These are phyloP conservation scores for Bullera alba DNA, from an alignment of 768 basidiomycete species.

Conservation along the genomic window DNA sequence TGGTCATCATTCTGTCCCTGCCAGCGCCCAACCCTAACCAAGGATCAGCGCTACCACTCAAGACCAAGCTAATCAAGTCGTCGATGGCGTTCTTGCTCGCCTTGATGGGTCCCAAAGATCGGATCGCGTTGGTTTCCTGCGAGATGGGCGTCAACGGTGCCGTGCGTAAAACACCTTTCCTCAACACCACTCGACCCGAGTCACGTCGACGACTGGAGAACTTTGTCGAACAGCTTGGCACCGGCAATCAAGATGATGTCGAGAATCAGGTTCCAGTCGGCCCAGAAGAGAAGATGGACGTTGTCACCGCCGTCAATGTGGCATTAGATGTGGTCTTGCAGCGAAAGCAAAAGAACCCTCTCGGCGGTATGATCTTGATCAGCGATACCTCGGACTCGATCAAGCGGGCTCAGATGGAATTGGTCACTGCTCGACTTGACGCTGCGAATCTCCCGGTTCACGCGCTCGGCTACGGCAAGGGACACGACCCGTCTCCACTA, in stretches of 20 bases:
- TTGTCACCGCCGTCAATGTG: constrained; percentile 96
- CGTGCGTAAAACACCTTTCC: constrained; percentile 89
- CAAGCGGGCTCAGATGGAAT: constrained; percentile 92
- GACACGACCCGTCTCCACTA: constrained; percentile 92
- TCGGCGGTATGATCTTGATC: constrained; percentile 86
- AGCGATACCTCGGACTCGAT: constrained; percentile 89
- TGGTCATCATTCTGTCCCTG: constrained; percentile 84
- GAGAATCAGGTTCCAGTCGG: constrained; percentile 63
- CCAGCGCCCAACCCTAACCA: constrained; percentile 55
- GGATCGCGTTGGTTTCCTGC: constrained; percentile 84
- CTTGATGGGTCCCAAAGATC: constrained; percentile 67
- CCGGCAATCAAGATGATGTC: constrained; percentile 50
- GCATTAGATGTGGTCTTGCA: constrained; percentile 91
- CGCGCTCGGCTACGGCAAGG: constrained; percentile 91
- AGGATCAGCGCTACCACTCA: constrained; percentile 50
- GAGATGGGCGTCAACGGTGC: constrained; percentile 75
- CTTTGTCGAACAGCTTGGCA: constrained; percentile 67
- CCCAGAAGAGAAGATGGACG: constrained; percentile 91
- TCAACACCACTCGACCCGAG: constrained; percentile 62
- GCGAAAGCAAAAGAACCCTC: constrained; percentile 80
- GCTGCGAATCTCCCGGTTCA: constrained; percentile 96
- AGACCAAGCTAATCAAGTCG: constrained; percentile 77
- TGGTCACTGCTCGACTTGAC: constrained; percentile 91
- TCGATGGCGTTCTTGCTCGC: constrained; percentile 80
- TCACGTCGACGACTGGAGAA: constrained; percentile 64